Percentiles rank a stretch among this genome's conserved stretches.
Evolutionary conservation across 2,329 filamentous ascomycete species (phyloP).

Genomic region (Dothideomycetes sp.): DNA sequence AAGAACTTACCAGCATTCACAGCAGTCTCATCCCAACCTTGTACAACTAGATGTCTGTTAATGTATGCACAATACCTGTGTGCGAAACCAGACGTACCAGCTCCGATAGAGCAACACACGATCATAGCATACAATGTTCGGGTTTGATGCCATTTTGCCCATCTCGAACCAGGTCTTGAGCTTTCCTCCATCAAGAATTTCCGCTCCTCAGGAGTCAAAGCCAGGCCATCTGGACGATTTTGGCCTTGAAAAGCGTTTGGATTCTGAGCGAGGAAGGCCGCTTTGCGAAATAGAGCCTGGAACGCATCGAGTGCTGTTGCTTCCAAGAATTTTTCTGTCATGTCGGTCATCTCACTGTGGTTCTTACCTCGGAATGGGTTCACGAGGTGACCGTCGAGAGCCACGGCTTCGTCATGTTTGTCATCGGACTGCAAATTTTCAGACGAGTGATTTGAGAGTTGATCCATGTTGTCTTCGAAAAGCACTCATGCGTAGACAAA

Average conservation of each 20-base stretch:
- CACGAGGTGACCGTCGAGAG: not conserved
- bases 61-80: too few species aligned
- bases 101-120: not conserved
- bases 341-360: not conserved
- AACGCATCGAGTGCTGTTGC: not conserved
- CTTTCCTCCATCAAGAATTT: not conserved
- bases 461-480: too few species aligned
- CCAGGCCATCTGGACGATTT: not conserved
- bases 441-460: not conserved
- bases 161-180: not conserved
- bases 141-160: not conserved
- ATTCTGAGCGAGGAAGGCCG: not conserved
- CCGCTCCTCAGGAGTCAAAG: not conserved
- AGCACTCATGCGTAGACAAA: too few species aligned
- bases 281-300: not conserved
- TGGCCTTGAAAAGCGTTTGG: not conserved
- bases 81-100: too few species aligned
- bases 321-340: not conserved
- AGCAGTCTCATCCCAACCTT: conserved; percentile 43
- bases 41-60: too few species aligned
- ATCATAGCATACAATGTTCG: not conserved
- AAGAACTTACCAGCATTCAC: too few species aligned
- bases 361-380: not conserved
- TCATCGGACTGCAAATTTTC: not conserved
- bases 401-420: not conserved